A percentile compares a stretch with the other conserved stretches of the same genome.
Conservation (phyloP, 305 asterid genomes). For the Fraxinus dipetala region DNA sequence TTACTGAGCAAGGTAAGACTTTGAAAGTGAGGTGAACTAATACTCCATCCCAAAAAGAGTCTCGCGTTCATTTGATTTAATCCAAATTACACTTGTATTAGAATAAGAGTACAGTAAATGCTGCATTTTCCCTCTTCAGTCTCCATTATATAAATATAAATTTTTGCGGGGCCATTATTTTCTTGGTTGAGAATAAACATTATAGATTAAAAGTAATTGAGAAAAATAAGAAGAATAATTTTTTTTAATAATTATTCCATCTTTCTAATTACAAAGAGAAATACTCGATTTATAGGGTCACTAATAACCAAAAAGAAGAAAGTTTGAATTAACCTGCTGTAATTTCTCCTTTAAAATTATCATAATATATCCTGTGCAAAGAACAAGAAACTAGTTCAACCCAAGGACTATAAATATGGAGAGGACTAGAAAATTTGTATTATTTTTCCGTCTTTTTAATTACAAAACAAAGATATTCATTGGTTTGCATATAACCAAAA, state of each 20-base stretch:
- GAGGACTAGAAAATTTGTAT: background rate
- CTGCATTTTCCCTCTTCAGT: background rate
- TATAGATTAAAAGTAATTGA: background rate
- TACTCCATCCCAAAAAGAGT: background rate
- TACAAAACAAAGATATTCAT: background rate
- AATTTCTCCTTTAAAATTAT: background rate
- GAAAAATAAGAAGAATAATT: background rate
- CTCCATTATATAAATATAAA: background rate
- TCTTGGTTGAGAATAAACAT: background rate
- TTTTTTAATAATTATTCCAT: background rate
- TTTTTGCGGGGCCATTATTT: background rate
- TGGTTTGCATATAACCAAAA: background rate
- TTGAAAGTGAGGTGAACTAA: slow-evolving; percentile 4
- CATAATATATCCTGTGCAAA: background rate
- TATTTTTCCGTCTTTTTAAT: background rate
- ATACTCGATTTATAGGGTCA: background rate
- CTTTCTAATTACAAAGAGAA: background rate
- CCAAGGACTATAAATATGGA: background rate
- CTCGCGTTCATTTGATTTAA: background rate
- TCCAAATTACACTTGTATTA: slow-evolving; percentile 15
- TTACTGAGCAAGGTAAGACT: slow-evolving; percentile 76
- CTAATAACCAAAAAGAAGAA: background rate
- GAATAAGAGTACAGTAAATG: slow-evolving; percentile 6
- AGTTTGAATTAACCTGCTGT: background rate
- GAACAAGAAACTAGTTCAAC: background rate